Evolutionary conservation across 768 basidiomycete genomes (phyloP).

Genomic region (Lactarius sp.): DNA sequence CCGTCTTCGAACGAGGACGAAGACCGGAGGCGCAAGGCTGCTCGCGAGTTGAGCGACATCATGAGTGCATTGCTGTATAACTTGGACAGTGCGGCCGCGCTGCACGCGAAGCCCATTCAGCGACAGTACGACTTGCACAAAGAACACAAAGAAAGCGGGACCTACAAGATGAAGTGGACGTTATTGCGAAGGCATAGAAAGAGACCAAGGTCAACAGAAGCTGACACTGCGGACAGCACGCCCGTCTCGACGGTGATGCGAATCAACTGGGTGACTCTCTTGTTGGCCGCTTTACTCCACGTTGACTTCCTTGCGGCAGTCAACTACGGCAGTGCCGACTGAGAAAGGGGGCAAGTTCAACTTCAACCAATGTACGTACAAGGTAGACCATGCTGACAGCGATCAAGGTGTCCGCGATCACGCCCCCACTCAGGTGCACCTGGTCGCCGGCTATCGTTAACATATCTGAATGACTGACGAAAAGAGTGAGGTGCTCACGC

Average conservation of each 20-base stretch:
- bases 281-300: neutral
- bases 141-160: neutral
- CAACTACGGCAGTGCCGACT: neutral
- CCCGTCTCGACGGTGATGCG: slow-evolving; percentile 9
- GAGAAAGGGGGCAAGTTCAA: neutral
- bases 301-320: neutral
- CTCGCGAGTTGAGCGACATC: slow-evolving; percentile 15
- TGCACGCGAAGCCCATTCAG: neutral
- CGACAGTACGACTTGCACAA: neutral
- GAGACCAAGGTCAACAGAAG: neutral
- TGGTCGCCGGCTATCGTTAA: neutral
- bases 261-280: slow-evolving; percentile 3
- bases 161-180: neutral
- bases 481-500: neutral
- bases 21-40: neutral
- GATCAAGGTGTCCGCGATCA: neutral
- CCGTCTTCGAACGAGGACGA: neutral
- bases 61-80: slow-evolving; percentile 15
- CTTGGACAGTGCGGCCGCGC: neutral
- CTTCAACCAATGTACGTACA: neutral
- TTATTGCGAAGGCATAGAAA: neutral
- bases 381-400: slow-evolving; percentile 11
- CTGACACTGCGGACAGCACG: neutral
- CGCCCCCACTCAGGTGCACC: neutral
- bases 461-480: neutral